Evolutionary conservation across 2,329 filamentous ascomycete genomes (phyloP).

Genomic region (Aureobasidium uvarum): DNA sequence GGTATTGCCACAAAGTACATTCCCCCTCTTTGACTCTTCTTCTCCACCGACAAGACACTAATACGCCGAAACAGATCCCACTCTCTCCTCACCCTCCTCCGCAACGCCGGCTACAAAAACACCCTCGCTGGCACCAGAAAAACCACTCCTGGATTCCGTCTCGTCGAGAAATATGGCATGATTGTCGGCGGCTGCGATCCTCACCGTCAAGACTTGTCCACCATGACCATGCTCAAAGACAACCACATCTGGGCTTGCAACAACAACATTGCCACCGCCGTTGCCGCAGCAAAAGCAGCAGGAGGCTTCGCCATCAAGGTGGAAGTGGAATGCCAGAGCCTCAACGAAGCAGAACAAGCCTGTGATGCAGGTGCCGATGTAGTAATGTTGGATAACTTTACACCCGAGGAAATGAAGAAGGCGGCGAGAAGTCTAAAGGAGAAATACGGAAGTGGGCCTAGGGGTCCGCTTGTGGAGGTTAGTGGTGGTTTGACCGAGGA

Average conservation of each 20-base stretch:
- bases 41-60: not conserved
- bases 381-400: conserved; percentile 97
- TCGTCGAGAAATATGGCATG: conserved; percentile 99
- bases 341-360: conserved; percentile 86
- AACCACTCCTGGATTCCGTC: conserved; percentile 90
- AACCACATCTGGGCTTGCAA: conserved; percentile 95
- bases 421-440: conserved; percentile 75
- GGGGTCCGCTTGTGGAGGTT: conserved; percentile 80
- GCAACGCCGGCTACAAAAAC: conserved; percentile 69
- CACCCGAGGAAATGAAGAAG: conserved; percentile 69
- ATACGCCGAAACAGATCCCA: conserved; percentile 39
- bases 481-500: conserved; percentile 83
- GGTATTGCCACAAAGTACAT: conserved; percentile 70
- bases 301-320: conserved; percentile 92
- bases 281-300: conserved; percentile 75
- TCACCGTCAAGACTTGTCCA: conserved; percentile 80
- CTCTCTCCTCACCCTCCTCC: conserved; percentile 52
- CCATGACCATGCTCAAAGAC: conserved; percentile 99
- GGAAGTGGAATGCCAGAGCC: conserved; percentile 89
- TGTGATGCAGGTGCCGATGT: conserved; percentile 89
- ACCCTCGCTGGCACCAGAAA: conserved; percentile 93
- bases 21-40: not conserved
- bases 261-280: conserved; percentile 77
- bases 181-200: conserved; percentile 87
- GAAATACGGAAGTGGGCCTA: conserved; percentile 66